Evolutionary conservation across 2,329 filamentous ascomycete species (phyloP).

Genomic region (Stemphylium vesicarium): DNA sequence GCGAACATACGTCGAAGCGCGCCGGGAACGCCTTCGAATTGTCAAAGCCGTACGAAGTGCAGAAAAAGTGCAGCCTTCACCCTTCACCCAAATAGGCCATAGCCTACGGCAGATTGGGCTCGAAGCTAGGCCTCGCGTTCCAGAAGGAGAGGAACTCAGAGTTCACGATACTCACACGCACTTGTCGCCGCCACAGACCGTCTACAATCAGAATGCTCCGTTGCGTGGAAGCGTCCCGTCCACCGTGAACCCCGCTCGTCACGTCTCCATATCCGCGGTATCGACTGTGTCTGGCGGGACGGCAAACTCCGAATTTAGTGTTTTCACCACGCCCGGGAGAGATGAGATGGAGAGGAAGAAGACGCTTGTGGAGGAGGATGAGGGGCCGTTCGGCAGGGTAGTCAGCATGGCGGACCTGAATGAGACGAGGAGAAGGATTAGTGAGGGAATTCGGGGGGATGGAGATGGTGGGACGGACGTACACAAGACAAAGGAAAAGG

Average conservation of each 20-base stretch:
- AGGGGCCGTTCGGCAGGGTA: conserved; percentile 30
- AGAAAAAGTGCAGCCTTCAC: too few species aligned
- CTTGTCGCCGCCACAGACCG: too few species aligned
- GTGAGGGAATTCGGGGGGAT: conserved; percentile 3
- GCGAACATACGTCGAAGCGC: too few species aligned
- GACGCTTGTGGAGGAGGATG: conserved; percentile 26
- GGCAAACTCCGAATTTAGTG: conserved; percentile 9
- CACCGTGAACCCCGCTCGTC: background rate
- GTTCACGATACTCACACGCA: too few species aligned
- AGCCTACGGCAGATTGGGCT: too few species aligned
- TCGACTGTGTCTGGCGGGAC: conserved; percentile 10
- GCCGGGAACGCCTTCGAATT: too few species aligned
- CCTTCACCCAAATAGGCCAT: too few species aligned
- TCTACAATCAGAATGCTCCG: too few species aligned
- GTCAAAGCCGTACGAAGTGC: too few species aligned
- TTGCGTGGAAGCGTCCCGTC: too few species aligned
- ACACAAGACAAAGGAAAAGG: background rate
- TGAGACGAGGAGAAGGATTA: conserved; percentile 21
- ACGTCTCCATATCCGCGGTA: conserved; percentile 4
- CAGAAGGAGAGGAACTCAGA: too few species aligned
- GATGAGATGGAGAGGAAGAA: conserved; percentile 43
- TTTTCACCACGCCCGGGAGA: conserved; percentile 38
- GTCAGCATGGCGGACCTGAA: conserved; percentile 25
- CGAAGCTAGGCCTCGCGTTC: too few species aligned
- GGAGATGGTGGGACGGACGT: background rate